Evolutionary conservation across 2,329 filamentous ascomycete genomes (phyloP), one percentile per base, ranked within the genome.

Genomic region (Reticulascus tulasneorum): DNA sequence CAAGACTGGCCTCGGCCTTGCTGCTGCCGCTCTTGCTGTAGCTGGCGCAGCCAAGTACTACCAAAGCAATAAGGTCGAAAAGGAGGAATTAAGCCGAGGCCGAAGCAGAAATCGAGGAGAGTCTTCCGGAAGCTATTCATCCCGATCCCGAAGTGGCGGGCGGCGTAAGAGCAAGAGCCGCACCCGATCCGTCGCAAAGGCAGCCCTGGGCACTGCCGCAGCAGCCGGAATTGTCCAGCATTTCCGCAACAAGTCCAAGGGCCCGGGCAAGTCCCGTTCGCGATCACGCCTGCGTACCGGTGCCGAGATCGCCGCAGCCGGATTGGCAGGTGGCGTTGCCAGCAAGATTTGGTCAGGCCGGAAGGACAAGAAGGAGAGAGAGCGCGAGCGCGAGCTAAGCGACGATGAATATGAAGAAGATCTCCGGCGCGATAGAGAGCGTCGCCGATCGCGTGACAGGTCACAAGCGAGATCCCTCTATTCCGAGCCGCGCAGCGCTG

Each of bases 1-100:
- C 36, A 79, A 79, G 55, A 79, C 75, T 2, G 78, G 77, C 16
- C 62, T 82, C 16, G 79, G 77, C 21, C 66, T 82, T 26, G 79
- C 79, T 8, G 78, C 77, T 9, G 77, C 79, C 16, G 78, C 77
- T 12, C 64, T 82, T 17, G 79, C 78, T 7, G 75, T 79, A 15
- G 77, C 78, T 4, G 79, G 78, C n/a, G 78, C 78, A 6, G 71
- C 77, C 44, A 81, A 82, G 52, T 81, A 80, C 50, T 73, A 76
- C 52, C 72, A 80, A 44, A 69, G 72, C 47, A 75, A 68, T 56
- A 79, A 77, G 50, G 56, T 73, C 28, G 75, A 81, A 28, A 77
- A 73, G 50, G 78, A 80, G 45, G 77, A 82, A 48, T 55, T 67
- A 11, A 61, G 51, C 18, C 73, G 79, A 32, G 79, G 79, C 9